Evolutionary conservation across 371 early-diverging fungal genomes (phyloP).

Genomic region (Mortierella sp.): DNA sequence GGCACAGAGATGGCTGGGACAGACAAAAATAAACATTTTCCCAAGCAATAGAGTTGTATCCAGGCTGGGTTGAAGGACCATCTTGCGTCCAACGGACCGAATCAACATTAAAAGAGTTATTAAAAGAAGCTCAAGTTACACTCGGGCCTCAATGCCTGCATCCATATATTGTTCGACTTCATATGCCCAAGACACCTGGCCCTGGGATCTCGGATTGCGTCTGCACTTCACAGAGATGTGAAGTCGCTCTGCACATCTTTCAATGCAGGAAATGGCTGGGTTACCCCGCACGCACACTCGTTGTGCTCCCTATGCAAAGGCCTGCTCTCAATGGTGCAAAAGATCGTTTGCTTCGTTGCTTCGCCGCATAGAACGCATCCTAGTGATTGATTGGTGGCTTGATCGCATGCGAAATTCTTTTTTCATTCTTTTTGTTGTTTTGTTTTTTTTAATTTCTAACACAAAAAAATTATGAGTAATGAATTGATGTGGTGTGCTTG

Average conservation of each 20-base stretch:
- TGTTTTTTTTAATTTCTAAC: constrained; percentile 1
- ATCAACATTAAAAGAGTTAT: no score
- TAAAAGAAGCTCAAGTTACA: no score
- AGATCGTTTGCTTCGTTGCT: background rate
- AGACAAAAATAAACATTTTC: constrained; percentile 2
- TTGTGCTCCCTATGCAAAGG: background rate
- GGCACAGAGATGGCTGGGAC: background rate
- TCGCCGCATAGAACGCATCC: background rate
- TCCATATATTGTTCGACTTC: background rate
- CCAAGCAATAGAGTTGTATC: no score
- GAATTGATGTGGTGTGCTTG: background rate
- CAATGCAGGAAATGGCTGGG: background rate
- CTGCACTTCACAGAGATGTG: no score
- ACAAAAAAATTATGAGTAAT: constrained; percentile 14
- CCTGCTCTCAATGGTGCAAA: background rate
- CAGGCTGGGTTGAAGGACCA: no score
- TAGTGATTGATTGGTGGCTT: background rate
- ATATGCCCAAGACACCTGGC: no score
- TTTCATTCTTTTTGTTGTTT: constrained; percentile 9
- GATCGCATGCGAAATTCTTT: constrained; percentile 1
- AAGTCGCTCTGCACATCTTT: no score
- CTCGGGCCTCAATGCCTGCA: background rate
- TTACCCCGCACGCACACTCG: background rate
- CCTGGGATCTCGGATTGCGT: no score
- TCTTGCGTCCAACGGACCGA: no score